Conservation (phyloP, 116 monocot species). For the Papilionanthe hybrid region DNA sequence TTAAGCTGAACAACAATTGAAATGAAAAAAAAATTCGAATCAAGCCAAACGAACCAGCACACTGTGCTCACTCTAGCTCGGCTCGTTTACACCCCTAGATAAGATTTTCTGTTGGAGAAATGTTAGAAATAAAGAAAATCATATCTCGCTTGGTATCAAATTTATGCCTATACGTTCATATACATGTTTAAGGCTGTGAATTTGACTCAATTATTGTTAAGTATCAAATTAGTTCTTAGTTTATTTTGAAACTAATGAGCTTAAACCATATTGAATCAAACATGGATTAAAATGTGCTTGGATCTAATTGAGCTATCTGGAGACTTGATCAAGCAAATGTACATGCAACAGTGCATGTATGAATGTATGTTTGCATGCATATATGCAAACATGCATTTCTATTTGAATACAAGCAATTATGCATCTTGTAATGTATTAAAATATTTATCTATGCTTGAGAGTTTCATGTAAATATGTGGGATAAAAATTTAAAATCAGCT, state of each 20-base stretch:
- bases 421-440: too few relatives aligned
- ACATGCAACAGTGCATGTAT: not conserved
- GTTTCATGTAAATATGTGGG: too few relatives aligned
- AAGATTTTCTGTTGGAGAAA: too few relatives aligned
- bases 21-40: too few relatives aligned
- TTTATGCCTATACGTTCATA: not conserved
- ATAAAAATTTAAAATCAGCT: too few relatives aligned
- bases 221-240: not conserved
- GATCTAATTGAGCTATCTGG: not conserved
- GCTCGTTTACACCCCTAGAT: too few relatives aligned
- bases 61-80: too few relatives aligned
- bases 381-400: not conserved
- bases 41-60: too few relatives aligned
- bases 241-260: not conserved
- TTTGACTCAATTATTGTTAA: not conserved
- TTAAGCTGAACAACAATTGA: too few relatives aligned
- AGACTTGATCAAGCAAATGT: not conserved
- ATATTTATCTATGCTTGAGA: too few relatives aligned
- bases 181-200: not conserved
- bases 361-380: not conserved
- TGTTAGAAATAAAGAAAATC: not conserved
- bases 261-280: not conserved
- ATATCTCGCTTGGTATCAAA: not conserved
- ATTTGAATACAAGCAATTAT: not conserved
- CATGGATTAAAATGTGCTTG: not conserved